Evolutionary conservation across 345 rosid species (phyloP), one percentile per base, ranked within the genome.

Genomic region (Mangifera indica): DNA sequence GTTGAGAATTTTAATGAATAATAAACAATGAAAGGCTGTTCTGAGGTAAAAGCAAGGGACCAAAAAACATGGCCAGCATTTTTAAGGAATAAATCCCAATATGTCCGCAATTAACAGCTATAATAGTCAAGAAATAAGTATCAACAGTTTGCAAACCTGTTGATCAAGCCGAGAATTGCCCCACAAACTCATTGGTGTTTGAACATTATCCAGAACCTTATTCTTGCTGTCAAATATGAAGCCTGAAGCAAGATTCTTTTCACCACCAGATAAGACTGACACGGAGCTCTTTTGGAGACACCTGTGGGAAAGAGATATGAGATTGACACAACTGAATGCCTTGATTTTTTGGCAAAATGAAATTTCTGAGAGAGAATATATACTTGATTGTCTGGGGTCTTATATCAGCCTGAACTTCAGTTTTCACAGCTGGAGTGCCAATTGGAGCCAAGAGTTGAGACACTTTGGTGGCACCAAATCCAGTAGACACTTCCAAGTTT

Each of bases 381-480:
- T 87, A 89, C 97, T 80, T 88, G 83, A 80, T 74, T 67, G 84
- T 76, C 79, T 84, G 89, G 56, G 85, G 76, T 77, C 76, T 83
- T 63, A 59, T 67, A 80, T 85, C 87, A 69, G 87, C 79, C 73
- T 76, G 91, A 55, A 74, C 67, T 72, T 86, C 97, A 77, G 74
- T 62, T 85, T 85, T 95, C 74, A 74, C 54, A 4, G 93, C 84
- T 70, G 84, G 93, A 71, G 91, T 88, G 76, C 99, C 87, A 21
- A 95, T 88, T 21, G 98, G 97, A 70, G 87, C 90, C 81, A 96
- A 77, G 51, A 79, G 81, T 70, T 89, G 97, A 13, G 91, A 73
- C 20, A 57, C 71, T 45, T 68, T 52, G 21, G 80, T 66, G 26
- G 84, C 20, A 75, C 51, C 79, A 58, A 78, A 82, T 76, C 84